Evolutionary conservation across 228 moss, liverwort and hornwort genomes (phyloP).

Genomic region (Sphagnum magellanicum): DNA sequence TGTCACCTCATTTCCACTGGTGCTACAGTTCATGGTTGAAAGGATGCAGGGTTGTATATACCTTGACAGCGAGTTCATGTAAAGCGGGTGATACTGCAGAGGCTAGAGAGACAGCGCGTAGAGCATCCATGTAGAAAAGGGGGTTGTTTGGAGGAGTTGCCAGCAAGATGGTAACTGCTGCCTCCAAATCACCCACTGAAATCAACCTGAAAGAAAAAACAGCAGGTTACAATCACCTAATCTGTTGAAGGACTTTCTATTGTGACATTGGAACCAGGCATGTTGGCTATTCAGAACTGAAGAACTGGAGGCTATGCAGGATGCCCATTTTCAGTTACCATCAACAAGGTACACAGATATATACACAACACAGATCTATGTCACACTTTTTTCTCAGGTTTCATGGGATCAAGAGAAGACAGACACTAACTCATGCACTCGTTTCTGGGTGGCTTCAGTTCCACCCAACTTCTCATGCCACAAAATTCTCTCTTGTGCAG

Average conservation of each 20-base stretch:
- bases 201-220: conserved; percentile 57
- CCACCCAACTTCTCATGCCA: conserved; percentile 95
- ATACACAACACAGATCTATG: too few species aligned
- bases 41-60: conserved; percentile 8
- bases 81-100: conserved; percentile 95
- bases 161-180: conserved; percentile 89
- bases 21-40: too few species aligned
- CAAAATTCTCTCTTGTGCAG: conserved; percentile 82
- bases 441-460: conserved; percentile 82
- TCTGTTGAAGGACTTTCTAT: neutral
- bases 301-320: too few species aligned
- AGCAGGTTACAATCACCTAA: conserved; percentile 2
- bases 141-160: conserved; percentile 86
- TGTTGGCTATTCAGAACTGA: neutral
- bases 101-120: conserved; percentile 93
- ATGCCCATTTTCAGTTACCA: too few species aligned
- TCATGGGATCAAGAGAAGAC: neutral
- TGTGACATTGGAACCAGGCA: neutral
- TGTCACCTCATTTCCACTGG: too few species aligned
- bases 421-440: conserved; percentile 83
- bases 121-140: conserved; percentile 94
- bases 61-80: conserved; percentile 96
- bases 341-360: too few species aligned
- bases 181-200: conserved; percentile 87
- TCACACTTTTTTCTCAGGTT: too few species aligned